These are phyloP conservation scores for Colletotrichum destructivum DNA, from an alignment of 2,329 filamentous ascomycete genomes.

Conservation along the genomic window DNA sequence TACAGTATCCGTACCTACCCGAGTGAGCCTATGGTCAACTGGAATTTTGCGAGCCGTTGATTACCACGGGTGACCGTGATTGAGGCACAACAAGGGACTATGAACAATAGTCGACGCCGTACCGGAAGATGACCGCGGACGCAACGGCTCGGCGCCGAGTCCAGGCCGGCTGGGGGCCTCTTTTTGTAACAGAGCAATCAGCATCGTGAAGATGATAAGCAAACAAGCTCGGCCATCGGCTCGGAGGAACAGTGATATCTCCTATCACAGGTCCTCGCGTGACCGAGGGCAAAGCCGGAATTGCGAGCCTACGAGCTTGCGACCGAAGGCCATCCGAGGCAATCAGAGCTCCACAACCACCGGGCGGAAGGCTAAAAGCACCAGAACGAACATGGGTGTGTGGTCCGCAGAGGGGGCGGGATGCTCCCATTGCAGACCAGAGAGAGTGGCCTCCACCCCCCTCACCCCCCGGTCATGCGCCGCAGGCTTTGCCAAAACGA, in stretches of 20 bases:
- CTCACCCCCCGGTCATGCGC: neutral
- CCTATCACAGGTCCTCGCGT: conserved; percentile 40
- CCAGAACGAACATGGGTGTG: conserved; percentile 22
- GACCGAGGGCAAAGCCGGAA: conserved; percentile 39
- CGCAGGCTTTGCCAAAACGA: conserved; percentile 5
- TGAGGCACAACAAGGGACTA: neutral
- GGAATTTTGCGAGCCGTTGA: neutral
- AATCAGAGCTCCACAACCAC: conserved; percentile 16
- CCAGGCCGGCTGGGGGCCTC: neutral
- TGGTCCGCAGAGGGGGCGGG: conserved; percentile 9
- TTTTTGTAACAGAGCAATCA: conserved; percentile 18
- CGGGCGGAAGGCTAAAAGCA: conserved; percentile 14
- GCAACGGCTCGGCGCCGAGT: neutral
- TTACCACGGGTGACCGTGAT: conserved; percentile 6
- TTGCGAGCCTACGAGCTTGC: conserved; percentile 39
- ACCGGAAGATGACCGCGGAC: conserved; percentile 10
- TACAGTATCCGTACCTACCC: no score
- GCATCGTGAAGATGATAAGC: conserved; percentile 22
- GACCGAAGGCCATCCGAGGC: conserved; percentile 40
- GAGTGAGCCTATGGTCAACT: neutral
- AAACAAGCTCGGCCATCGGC: conserved; percentile 22
- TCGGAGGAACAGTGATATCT: conserved; percentile 31
- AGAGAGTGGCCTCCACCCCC: conserved; percentile 17
- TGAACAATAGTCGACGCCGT: neutral
- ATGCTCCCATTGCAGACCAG: conserved; percentile 12